Evolutionary conservation across 306 rosid genomes (phyloP).

Genomic region (Trifolium pratense): DNA sequence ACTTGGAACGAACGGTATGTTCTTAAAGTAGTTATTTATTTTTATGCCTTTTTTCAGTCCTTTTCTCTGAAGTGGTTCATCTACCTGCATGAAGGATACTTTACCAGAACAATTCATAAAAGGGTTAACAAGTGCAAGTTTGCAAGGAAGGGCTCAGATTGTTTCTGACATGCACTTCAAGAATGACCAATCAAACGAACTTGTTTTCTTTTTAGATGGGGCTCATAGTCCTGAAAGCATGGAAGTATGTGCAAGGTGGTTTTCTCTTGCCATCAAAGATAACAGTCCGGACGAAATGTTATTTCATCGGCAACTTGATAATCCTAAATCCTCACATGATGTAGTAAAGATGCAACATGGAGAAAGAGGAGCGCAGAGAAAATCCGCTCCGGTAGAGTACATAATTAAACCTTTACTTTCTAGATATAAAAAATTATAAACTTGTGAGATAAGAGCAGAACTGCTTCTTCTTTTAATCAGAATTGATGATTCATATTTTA

Average conservation of each 20-base stretch:
- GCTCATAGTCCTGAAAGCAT: constrained; percentile 99
- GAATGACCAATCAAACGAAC: constrained; percentile 61
- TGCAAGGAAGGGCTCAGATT: constrained; percentile 98
- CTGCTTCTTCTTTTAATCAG: not conserved
- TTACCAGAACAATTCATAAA: constrained; percentile 82
- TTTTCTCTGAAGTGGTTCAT: constrained; percentile 33
- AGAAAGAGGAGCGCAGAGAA: constrained; percentile 49
- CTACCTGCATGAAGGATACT: constrained; percentile 55
- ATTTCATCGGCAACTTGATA: constrained; percentile 49
- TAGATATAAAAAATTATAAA: not conserved
- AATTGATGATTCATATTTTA: constrained; percentile 30
- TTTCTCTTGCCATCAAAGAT: constrained; percentile 66
- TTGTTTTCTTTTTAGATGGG: constrained; percentile 87
- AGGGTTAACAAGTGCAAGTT: constrained; percentile 79
- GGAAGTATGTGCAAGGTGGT: constrained; percentile 92
- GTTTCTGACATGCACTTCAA: constrained; percentile 62
- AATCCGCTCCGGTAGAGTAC: constrained; percentile 68
- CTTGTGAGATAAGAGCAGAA: not conserved
- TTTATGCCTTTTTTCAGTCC: not conserved
- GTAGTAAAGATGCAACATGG: constrained; percentile 45
- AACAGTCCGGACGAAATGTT: constrained; percentile 48
- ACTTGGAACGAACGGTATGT: constrained; percentile 67
- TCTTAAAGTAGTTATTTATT: constrained; percentile 32
- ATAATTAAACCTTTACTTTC: constrained; percentile 30
- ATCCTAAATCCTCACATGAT: constrained; percentile 52